These are phyloP conservation scores for Neocatenulostroma microsporum DNA, from an alignment of 2,329 filamentous ascomycete species.

Conservation along the genomic window DNA sequence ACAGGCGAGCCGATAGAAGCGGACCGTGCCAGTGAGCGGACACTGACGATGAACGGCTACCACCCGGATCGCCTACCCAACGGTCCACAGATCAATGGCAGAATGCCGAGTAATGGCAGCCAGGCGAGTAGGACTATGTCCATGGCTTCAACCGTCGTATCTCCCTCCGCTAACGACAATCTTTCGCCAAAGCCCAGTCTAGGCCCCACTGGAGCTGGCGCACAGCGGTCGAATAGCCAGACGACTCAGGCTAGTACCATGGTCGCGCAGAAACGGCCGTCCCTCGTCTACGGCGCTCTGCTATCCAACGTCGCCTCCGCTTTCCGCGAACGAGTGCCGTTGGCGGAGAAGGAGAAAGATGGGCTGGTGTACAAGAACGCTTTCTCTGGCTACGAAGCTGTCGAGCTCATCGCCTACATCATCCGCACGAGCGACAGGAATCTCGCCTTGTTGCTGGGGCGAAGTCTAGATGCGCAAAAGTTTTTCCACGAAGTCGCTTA, in stretches of 20 bases:
- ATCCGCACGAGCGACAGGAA: constrained; percentile 97
- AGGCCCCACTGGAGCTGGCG: constrained; percentile 5
- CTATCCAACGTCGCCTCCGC: constrained; percentile 89
- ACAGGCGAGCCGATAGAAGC: constrained; percentile 25
- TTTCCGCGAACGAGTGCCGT: constrained; percentile 79
- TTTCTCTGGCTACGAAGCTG: constrained; percentile 90
- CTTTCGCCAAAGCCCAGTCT: neutral
- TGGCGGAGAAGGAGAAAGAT: constrained; percentile 89
- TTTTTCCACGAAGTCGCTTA: constrained; percentile 99
- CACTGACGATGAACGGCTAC: constrained; percentile 26
- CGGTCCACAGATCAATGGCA: constrained; percentile 15
- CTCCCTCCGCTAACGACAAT: constrained; percentile 25
- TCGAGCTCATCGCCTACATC: constrained; percentile 91
- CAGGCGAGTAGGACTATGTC: constrained; percentile 67
- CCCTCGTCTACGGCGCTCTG: constrained; percentile 86
- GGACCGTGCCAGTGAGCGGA: constrained; percentile 16
- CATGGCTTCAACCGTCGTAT: constrained; percentile 76
- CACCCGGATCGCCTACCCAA: constrained; percentile 19
- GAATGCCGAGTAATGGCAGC: constrained; percentile 24
- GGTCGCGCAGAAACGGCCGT: constrained; percentile 58
- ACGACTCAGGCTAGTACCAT: constrained; percentile 35
- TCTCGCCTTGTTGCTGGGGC: constrained; percentile 78
- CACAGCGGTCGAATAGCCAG: constrained; percentile 33
- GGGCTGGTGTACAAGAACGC: constrained; percentile 94
- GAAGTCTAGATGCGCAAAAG: constrained; percentile 92